Base-by-base conservation (phyloP, 495 filamentous ascomycete species). In the Lindgomyces ingoldianus region DNA sequence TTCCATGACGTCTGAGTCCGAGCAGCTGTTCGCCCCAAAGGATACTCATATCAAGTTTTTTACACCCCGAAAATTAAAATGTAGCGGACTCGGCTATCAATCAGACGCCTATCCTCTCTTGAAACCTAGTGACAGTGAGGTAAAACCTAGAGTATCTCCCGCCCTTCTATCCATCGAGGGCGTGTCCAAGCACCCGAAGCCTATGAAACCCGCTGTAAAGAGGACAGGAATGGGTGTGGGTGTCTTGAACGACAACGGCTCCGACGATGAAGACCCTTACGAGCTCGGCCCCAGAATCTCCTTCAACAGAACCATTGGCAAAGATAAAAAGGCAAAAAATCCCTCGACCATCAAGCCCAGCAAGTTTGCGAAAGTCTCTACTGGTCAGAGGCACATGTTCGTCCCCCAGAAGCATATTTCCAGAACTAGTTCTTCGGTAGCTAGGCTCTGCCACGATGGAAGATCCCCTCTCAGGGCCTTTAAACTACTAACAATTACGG, bases 221-320 rank as follows among this genome's bases (percentile, higher is more conserved):
- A 69, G 67, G 48, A 48, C 57, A 2, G 89, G 87, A 0, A 91
- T 98, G 49, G 94, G 94, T 0, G 88, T 95, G 14, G 94, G 94
- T 2, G 79, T 97, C 21, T 75, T 98, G 53, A 98, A 98, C 70
- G 94, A 98, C 62, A 96, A 87, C 18, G 93, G 91, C 2, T 97
- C 94, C n/a, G 94, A 98, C 69, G 93, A 98, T 57, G 94, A 97
- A 71, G 95, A 98, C 70, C 90, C 90, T 0, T 98, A 97, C 76
- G 90, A 90, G 47, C 84, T 98, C 21, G 93, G 94, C 0, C 94
- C 94, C 8, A 86, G 86, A 70, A 93, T 96, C 72, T 90, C 88
- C n/a, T 96, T 96, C 74, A 96, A 91, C 68, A 81, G 85, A 49
- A 82, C 86, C 3, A 87, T 98, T 71, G 93, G 90, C 26, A 88